Evolutionary conservation across 129 eudicot species (phyloP).

Genomic region (Heracleum sosnowskyi): DNA sequence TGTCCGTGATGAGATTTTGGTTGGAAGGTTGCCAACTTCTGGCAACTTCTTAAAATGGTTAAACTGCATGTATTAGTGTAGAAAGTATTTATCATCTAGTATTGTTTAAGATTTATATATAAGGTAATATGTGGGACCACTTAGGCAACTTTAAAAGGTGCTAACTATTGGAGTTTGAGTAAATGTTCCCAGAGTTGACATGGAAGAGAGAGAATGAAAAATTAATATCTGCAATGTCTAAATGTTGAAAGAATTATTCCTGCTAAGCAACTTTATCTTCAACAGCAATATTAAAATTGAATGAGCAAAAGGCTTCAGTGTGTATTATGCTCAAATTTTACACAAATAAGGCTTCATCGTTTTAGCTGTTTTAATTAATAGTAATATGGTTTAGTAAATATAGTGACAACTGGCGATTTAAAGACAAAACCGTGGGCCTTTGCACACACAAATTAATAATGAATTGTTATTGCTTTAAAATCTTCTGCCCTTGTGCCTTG

Average conservation of each 20-base stretch:
- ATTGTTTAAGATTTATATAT: too few species aligned
- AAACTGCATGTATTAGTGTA: too few species aligned
- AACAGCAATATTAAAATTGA: neutral
- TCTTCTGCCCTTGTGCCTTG: neutral
- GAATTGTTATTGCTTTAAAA: neutral
- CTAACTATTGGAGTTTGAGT: too few species aligned
- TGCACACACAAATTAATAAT: neutral
- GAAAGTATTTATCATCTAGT: too few species aligned
- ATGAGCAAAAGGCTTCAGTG: neutral
- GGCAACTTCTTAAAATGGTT: too few species aligned
- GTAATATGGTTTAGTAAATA: neutral
- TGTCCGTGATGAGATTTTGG: too few species aligned
- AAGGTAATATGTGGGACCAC: too few species aligned
- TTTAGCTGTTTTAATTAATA: neutral
- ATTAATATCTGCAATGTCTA: neutral
- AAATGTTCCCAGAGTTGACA: too few species aligned
- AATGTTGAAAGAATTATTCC: neutral
- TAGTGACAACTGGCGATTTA: neutral
- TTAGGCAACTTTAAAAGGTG: too few species aligned
- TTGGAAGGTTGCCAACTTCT: too few species aligned
- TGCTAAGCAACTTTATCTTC: neutral
- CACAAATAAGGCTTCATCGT: neutral
- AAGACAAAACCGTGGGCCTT: neutral
- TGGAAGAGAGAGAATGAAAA: too few species aligned
- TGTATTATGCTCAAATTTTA: neutral